Evolutionary conservation across 495 filamentous ascomycete species (phyloP), one percentile per base, ranked within the genome.

Genomic region (Aspergillus sclerotioniger): DNA sequence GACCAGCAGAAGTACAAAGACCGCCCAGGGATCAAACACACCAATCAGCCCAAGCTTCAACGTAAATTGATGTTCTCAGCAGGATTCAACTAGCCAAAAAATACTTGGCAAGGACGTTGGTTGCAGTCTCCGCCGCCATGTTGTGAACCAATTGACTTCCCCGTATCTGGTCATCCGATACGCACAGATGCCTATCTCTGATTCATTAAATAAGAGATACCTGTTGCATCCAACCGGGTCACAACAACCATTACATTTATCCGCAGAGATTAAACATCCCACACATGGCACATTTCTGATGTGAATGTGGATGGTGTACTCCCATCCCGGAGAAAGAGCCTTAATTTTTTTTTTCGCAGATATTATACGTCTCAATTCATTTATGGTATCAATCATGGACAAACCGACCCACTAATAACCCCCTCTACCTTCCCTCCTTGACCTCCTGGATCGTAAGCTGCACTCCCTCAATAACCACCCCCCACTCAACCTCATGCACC

Each of bases 401-500:
- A 25, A 25, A 25, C 2, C 2, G 25, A 3, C 5, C 25, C 25
- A 25, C 25, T 10, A 49, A 32, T 33, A 50, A 63, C 56, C 55
- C 19, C 47, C 48, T 49, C 62, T 69, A 60, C 51, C 67, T 66
- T 57, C 71, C 58, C 61, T 69, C 63, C 59, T 66, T 57, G 59
- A 79, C 59, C 63, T 73, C 72, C 73, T 79, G 56, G 49, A 85
- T 72, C 20, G 82, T 82, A 62, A 87, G 73, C 35, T 78, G 77
- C 28, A 89, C 82, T 0, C 85, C 89, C 64, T 86, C 81, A 48
- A 91, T 81, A 39, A 91, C 88, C 49, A 85, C 73, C 31, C 78
- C 79, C 74, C 90, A 89, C 75, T 92, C 90, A 41, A 81, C 76
- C 8, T 71, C 74, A 66, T 92, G 90, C 49, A 92, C 89, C 63